These are phyloP conservation scores for Hymenoscyphus linearis DNA, from an alignment of 2,329 filamentous ascomycete species.

Conservation along the genomic window DNA sequence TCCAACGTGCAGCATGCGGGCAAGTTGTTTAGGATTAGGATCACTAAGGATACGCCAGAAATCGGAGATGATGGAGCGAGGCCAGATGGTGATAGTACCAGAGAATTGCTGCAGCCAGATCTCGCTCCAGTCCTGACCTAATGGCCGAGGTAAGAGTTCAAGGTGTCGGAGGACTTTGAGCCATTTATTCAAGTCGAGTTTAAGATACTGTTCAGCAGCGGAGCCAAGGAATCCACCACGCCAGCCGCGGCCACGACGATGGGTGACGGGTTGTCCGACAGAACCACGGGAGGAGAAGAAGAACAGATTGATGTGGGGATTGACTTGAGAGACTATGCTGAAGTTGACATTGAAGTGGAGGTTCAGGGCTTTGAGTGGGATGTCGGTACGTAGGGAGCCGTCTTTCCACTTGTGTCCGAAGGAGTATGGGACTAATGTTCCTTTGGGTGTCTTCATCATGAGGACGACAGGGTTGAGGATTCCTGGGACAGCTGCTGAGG, in stretches of 20 bases:
- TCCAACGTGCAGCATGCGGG: constrained; percentile 84
- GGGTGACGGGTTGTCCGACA: constrained; percentile 88
- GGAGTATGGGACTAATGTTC: constrained; percentile 78
- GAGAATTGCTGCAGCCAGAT: constrained; percentile 94
- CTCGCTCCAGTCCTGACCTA: constrained; percentile 95
- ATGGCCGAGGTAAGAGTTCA: constrained; percentile 80
- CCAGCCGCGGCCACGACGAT: constrained; percentile 90
- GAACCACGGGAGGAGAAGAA: constrained; percentile 94
- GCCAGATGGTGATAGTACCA: constrained; percentile 95
- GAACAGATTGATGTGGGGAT: constrained; percentile 97
- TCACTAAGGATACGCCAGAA: constrained; percentile 84
- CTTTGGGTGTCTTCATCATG: constrained; percentile 78
- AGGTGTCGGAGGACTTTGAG: constrained; percentile 89
- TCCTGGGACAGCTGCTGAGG: constrained; percentile 90
- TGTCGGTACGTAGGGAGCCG: constrained; percentile 87
- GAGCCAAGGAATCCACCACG: constrained; percentile 91
- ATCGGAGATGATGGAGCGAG: constrained; percentile 71
- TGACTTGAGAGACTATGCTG: constrained; percentile 82
- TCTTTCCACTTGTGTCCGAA: constrained; percentile 99
- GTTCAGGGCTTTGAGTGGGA: constrained; percentile 89
- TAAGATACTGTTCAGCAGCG: constrained; percentile 89
- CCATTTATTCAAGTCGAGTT: constrained; percentile 96
- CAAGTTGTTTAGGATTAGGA: constrained; percentile 68
- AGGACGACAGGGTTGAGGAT: constrained; percentile 94
- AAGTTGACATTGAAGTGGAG: constrained; percentile 99